phyloP scores from a whole-genome alignment of 768 basidiomycete genomes.

The Galerina sulciceps region DNA sequence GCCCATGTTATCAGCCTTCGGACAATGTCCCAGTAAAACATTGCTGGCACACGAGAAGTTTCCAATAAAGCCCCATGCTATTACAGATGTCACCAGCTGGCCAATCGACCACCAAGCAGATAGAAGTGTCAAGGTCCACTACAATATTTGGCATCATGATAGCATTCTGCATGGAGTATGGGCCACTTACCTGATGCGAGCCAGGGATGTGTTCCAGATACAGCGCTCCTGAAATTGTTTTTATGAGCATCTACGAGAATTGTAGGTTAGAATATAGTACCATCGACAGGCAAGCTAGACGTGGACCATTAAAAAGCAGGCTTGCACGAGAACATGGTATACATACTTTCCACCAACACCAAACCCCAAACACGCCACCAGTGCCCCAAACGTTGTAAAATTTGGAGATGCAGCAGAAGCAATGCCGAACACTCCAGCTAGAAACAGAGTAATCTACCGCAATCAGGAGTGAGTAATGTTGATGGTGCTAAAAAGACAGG shows the following conservation, averaged over 20 bases:
- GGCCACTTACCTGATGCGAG: background rate
- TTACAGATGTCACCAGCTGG: background rate
- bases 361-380: background rate
- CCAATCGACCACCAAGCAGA: constrained; percentile 3
- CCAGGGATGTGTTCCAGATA: background rate
- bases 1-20: constrained; percentile 1
- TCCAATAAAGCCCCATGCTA: constrained; percentile 1
- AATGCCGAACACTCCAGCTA: background rate
- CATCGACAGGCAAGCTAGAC: background rate
- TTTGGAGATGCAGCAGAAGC: background rate
- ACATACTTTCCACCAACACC: constrained; percentile 4
- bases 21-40: background rate
- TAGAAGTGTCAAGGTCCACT: constrained; percentile 1
- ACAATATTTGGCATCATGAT: background rate
- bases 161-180: no score
- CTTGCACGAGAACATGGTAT: background rate
- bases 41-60: background rate
- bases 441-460: background rate
- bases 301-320: background rate
- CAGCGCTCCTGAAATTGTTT: background rate
- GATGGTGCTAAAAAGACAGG: background rate
- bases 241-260: background rate
- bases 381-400: background rate
- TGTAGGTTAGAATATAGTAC: background rate
- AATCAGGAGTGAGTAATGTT: background rate